Conservation (phyloP, 305 asterid genomes). For the Vinca major region DNA sequence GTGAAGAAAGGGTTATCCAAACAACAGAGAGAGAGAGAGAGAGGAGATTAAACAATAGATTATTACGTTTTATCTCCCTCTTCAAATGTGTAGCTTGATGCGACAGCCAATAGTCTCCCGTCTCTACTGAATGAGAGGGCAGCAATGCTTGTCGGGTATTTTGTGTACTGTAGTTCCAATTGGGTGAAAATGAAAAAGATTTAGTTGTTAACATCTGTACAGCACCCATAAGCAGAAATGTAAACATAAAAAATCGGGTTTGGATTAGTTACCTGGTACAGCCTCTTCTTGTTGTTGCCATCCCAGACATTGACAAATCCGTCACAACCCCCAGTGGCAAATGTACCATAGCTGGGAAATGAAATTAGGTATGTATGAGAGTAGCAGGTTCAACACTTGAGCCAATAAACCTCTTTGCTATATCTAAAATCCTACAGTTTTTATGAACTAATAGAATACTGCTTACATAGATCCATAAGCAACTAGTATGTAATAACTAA, state of each 20-base stretch:
- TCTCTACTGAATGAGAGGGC: constrained; percentile 92
- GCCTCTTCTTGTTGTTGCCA: constrained; percentile 91
- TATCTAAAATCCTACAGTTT: no score
- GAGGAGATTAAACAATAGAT: background rate
- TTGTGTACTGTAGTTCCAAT: constrained; percentile 42
- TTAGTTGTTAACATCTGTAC: background rate
- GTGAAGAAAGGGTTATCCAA: background rate
- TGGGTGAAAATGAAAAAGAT: background rate
- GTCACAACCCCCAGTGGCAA: constrained; percentile 97
- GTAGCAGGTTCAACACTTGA: no score
- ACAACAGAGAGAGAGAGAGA: background rate
- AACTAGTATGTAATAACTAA: no score
- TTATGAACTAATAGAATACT: no score
- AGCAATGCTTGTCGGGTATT: constrained; percentile 77
- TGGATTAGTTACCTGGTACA: constrained; percentile 55
- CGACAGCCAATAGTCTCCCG: constrained; percentile 77
- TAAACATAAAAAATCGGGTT: constrained; percentile 1
- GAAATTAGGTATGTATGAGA: no score
- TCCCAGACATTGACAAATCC: constrained; percentile 96
- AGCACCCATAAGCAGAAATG: background rate
- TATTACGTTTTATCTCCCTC: constrained; percentile 84
- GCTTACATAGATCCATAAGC: no score
- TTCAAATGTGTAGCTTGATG: constrained; percentile 90
- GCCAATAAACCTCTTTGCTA: no score
- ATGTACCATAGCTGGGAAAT: constrained; percentile 65